Conservation (phyloP, 352 stramenopile species). For the Phytophthora hibernalis region DNA sequence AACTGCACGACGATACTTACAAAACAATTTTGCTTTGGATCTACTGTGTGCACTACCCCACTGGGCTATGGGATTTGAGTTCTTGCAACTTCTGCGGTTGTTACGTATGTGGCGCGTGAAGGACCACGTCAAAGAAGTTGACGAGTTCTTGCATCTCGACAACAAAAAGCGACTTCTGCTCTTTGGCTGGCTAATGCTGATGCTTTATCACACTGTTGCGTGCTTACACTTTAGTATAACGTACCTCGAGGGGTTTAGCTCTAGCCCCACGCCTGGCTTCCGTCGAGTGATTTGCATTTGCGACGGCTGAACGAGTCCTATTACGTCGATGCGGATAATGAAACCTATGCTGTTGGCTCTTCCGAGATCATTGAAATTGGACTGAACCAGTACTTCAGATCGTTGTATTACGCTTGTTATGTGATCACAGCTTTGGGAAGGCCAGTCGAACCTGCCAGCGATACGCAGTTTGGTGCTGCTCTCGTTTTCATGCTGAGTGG, state of each 20-base stretch:
- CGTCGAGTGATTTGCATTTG: constrained; percentile 55
- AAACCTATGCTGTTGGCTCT: constrained; percentile 32
- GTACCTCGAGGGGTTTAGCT: constrained; percentile 68
- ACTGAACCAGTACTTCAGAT: constrained; percentile 64
- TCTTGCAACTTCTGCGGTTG: constrained; percentile 45
- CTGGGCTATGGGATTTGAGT: constrained; percentile 30
- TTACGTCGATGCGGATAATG: constrained; percentile 33
- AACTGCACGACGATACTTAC: constrained; percentile 46
- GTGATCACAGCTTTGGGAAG: constrained; percentile 57
- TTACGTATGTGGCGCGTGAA: constrained; percentile 45
- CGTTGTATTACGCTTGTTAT: constrained; percentile 69
- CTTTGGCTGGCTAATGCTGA: constrained; percentile 52
- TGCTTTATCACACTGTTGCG: constrained; percentile 68
- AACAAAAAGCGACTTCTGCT: constrained; percentile 61
- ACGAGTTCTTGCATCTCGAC: constrained; percentile 52
- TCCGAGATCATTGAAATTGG: constrained; percentile 33
- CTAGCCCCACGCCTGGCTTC: constrained; percentile 49
- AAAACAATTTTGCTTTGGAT: constrained; percentile 45
- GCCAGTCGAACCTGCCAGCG: constrained; percentile 58
- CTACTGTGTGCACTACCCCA: constrained; percentile 56
- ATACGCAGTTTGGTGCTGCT: constrained; percentile 58
- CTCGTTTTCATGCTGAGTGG: constrained; percentile 76
- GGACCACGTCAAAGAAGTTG: constrained; percentile 53
- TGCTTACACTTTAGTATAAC: constrained; percentile 71
- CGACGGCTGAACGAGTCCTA: constrained; percentile 42